Base-by-base conservation (phyloP, 1,139 yeast species). In the Barnettozyma hawaiiensis region DNA sequence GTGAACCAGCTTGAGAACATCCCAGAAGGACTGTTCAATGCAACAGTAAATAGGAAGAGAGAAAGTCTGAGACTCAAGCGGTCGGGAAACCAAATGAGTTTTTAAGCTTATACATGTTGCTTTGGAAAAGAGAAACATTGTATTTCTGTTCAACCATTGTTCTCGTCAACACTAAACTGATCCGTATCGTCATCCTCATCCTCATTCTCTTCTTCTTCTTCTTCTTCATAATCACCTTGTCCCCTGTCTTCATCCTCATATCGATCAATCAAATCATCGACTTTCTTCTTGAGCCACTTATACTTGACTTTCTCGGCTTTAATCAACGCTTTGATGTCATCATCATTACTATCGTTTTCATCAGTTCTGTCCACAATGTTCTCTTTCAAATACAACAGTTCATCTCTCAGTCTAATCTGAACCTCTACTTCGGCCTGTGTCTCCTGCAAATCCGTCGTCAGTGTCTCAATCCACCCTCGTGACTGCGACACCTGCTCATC, bases 31-130 rank as follows among this genome's bases (percentile, higher is more conserved):
- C 31, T 55, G 35, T 54, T 43, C 52, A 65, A 65, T 43, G 66
- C 61, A 10, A 66, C 70, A 0, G 60, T 62, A 23, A 62, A 61
- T 39, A 59, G 71, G 47, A 67, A 67, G 49, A 60, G 71, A 53
- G 70, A 67, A 41, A 60, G 66, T 46, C 49, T 67, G 42, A 65
- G 67, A 45, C 45, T 66, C 41, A 67, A 67, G 46, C 57, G 72
- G 52, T 52, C 57, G 19, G 63, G 63, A 21, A 65, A 47, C 35
- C 48, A 49, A 26, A 46, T 49, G 10, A 49, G 53, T 7, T 55
- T 36, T 23, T 39, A 31, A 24, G 10, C 16, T 3, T 2, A 16
- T 26, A 22, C 27, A 34, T 22, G 6, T 23, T 9, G 21, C 6
- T 26, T n/a, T n/a, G n/a, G n/a, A n/a, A n/a, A n/a, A n/a, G n/a